phyloP scores from a whole-genome alignment of 495 filamentous ascomycete genomes.

The Thermothielavioides terrestris region DNA sequence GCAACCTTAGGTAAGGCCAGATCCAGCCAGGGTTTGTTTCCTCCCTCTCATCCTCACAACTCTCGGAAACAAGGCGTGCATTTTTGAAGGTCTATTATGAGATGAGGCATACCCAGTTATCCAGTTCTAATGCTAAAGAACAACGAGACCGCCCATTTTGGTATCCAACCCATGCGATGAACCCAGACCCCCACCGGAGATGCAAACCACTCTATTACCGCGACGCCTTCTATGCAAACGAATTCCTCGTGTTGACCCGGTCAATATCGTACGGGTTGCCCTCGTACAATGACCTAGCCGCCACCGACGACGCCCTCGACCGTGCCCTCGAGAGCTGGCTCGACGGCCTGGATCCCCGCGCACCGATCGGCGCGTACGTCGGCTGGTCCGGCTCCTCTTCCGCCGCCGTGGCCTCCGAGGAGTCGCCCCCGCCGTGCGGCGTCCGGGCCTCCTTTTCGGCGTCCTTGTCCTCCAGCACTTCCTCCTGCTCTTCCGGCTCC shows the following conservation, averaged over 20 bases:
- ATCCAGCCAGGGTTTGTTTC: no score
- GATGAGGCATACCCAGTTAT: no score
- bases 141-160: no score
- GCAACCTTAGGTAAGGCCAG: no score
- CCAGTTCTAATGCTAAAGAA: no score
- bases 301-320: neutral
- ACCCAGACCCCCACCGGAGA: no score
- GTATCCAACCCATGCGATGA: no score
- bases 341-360: neutral
- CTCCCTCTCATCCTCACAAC: no score
- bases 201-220: no score
- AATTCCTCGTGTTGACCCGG: neutral
- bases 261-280: neutral
- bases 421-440: neutral
- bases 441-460: neutral
- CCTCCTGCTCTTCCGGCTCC: neutral
- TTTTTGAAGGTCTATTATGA: no score
- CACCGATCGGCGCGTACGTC: neutral
- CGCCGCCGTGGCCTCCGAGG: neutral
- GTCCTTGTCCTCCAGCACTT: neutral
- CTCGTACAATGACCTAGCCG: neutral
- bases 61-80: no score
- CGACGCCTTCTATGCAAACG: no score
- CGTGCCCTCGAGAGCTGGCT: neutral
- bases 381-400: neutral